Conservation (phyloP, 805 yeast species). For the Saturnispora saitoi region DNA sequence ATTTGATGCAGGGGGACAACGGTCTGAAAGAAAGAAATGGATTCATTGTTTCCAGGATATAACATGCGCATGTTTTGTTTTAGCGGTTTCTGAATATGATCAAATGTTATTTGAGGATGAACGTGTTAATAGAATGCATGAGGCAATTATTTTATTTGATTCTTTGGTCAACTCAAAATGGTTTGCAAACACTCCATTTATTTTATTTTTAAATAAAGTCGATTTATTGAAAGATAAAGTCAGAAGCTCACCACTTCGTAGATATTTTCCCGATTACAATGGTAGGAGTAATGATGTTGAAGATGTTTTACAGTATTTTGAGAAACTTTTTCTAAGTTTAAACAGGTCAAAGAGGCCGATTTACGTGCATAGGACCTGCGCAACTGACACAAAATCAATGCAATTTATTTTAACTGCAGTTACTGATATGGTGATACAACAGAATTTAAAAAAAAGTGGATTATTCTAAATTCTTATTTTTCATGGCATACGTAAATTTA, state of each 20-base stretch:
- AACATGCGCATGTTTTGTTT: slow-evolving; percentile 78
- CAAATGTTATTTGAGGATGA: slow-evolving; percentile 87
- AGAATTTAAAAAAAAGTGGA: slow-evolving; percentile 72
- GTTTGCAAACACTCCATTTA: slow-evolving; percentile 81
- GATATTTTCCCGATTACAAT: slow-evolving; percentile 69
- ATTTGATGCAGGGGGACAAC: slow-evolving; percentile 94
- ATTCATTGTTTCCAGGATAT: slow-evolving; percentile 89
- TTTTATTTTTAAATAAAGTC: slow-evolving; percentile 80
- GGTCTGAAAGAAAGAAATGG: slow-evolving; percentile 89
- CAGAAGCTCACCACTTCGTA: slow-evolving; percentile 50
- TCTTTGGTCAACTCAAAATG: slow-evolving; percentile 76
- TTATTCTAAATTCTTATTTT: slow-evolving; percentile 34
- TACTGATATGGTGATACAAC: slow-evolving; percentile 82
- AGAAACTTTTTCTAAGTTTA: slow-evolving; percentile 50
- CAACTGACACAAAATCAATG: slow-evolving; percentile 88
- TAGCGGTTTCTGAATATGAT: slow-evolving; percentile 88
- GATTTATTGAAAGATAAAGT: slow-evolving; percentile 75
- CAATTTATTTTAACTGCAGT: slow-evolving; percentile 85
- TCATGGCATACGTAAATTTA: not conserved
- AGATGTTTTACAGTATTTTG: slow-evolving; percentile 65
- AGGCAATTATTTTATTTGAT: slow-evolving; percentile 76
- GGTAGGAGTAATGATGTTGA: slow-evolving; percentile 59
- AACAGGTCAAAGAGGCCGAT: slow-evolving; percentile 65
- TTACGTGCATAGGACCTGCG: slow-evolving; percentile 89
- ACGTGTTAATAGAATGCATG: slow-evolving; percentile 82